Evolutionary conservation across 768 basidiomycete genomes (phyloP), one percentile per base, ranked within the genome.

Genomic region (Amanita fuliginea): DNA sequence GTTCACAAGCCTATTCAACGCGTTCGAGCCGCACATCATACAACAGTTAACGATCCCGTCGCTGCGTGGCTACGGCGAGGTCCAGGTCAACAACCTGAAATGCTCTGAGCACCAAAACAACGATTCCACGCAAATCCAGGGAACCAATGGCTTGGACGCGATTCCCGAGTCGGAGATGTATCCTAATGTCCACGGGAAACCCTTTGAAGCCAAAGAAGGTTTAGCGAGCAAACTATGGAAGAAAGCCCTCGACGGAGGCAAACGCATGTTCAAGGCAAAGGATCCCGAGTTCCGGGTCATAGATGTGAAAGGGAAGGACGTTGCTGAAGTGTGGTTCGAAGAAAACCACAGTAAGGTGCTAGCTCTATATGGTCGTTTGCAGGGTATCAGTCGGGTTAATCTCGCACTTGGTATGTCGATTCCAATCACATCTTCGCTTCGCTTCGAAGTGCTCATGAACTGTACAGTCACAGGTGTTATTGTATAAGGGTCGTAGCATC

Each of bases 1-100:
- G 32, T 50, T 50, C 19, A n/a, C 33, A 11, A n/a, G 40, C 41
- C 49, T 50, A 1, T 43, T 50, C 39, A 50, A 50, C 35, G 49
- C 39, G 1, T 33, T 50, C 7, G 49, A 50, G 33, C 49, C 49
- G 10, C 32, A 50, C 21, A 21, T 19, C 10, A 42, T 50, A 3
- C 16, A 42, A 16, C 19, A n/a, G 4, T n/a, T 26, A n/a, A 42
- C 32, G n/a, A 42, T 50, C 21, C 49, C 49, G 6, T 50, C 49
- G 7, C 22, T 50, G 41, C 33, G 10, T 22, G 49, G 49, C 5
- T 50, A 50, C 22, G 41, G 49, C 22, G 39, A 42, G 14, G 41
- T 50, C 10, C 41, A 35, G 14, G 49, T 50, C n/a, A 30, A 21
- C 10, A 24, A 16, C 10, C 18, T 30, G 33, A 41, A 42, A 18